Conservation (phyloP, 495 filamentous ascomycete genomes). For the Penicillium samsonianum region DNA sequence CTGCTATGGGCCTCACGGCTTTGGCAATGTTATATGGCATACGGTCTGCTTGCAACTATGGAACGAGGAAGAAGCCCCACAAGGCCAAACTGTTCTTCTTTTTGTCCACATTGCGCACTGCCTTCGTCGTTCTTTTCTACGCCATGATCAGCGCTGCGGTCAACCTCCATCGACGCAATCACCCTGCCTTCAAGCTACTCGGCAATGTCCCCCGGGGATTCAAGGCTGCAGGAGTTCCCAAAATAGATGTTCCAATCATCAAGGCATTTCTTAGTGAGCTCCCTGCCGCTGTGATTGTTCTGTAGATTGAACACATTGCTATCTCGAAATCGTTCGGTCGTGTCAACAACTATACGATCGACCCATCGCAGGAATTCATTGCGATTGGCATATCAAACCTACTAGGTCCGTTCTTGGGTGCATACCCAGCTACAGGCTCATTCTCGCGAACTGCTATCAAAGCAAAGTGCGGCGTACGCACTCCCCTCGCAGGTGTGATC, state of each 20-base stretch:
- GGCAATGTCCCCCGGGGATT: constrained; percentile 78
- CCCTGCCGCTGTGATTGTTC: constrained; percentile 80
- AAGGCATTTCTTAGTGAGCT: constrained; percentile 60
- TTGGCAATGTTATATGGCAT: constrained; percentile 78
- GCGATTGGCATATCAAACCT: constrained; percentile 91
- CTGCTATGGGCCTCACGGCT: constrained; percentile 83
- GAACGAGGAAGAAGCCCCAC: constrained; percentile 65
- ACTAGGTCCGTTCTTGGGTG: constrained; percentile 87
- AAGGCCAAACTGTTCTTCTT: constrained; percentile 81
- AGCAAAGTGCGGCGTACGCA: constrained; percentile 90
- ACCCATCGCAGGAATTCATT: constrained; percentile 92
- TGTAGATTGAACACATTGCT: constrained; percentile 90
- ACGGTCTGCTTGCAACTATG: constrained; percentile 60
- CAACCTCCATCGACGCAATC: constrained; percentile 57
- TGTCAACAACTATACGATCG: constrained; percentile 94
- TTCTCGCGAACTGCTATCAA: constrained; percentile 96
- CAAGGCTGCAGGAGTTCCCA: constrained; percentile 68
- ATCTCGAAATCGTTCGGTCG: constrained; percentile 98
- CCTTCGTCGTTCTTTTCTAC: constrained; percentile 87
- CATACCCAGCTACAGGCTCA: constrained; percentile 89
- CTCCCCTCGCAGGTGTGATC: constrained; percentile 85
- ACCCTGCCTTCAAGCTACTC: constrained; percentile 66
- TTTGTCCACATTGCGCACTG: constrained; percentile 80
- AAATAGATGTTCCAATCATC: constrained; percentile 61
- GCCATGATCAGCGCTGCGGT: constrained; percentile 83